phyloP scores from a whole-genome alignment of 2,329 filamentous ascomycete species.

The Microdochium bolleyi region DNA sequence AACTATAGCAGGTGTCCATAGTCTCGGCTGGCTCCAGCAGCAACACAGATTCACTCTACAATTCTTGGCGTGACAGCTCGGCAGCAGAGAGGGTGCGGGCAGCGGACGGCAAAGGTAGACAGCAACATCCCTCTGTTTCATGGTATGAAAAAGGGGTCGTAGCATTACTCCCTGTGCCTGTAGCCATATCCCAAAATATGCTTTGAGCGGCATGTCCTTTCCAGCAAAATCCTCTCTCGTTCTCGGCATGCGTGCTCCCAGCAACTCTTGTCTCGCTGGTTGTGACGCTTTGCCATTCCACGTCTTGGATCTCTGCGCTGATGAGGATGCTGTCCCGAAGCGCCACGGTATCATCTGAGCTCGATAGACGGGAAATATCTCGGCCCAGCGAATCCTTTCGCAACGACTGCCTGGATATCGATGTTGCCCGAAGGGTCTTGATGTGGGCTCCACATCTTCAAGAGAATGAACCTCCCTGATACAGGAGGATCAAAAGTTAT shows the following conservation, averaged over 20 bases:
- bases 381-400: constrained; percentile 77
- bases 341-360: constrained; percentile 33
- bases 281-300: too few species aligned
- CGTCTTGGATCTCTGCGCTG: too few species aligned
- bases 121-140: not conserved
- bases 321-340: too few species aligned
- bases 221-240: not conserved
- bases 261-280: too few species aligned
- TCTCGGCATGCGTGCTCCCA: too few species aligned
- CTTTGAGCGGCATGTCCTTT: not conserved
- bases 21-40: too few species aligned
- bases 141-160: not conserved
- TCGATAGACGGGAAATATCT: constrained; percentile 71
- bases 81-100: too few species aligned
- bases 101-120: not conserved
- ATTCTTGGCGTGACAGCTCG: too few species aligned
- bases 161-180: not conserved
- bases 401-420: constrained; percentile 80
- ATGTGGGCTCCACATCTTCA: constrained; percentile 84
- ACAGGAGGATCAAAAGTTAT: constrained; percentile 79
- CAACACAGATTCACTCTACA: too few species aligned
- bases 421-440: constrained; percentile 63
- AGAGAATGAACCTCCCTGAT: constrained; percentile 72
- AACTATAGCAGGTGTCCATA: too few species aligned
- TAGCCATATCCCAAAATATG: not conserved